A percentile compares a stretch with the other conserved stretches of the same genome.
Evolutionary conservation across 148 eudicot species (phyloP).

Genomic region (Rhododendron griersonianum): DNA sequence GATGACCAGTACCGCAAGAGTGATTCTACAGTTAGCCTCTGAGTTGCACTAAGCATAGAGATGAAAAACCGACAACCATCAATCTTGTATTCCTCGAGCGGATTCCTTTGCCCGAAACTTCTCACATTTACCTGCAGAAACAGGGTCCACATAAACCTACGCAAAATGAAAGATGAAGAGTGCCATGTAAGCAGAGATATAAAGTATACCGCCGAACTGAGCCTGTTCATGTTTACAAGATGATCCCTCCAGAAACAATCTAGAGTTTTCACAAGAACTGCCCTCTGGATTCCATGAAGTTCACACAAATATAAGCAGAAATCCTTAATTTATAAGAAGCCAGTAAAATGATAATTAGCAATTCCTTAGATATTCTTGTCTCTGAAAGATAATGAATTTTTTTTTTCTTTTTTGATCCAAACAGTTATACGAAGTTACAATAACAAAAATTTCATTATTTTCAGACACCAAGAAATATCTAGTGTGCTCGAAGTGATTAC

Average conservation of each 20-base stretch:
- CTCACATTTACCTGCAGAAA: conserved; percentile 83
- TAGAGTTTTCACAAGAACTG: conserved; percentile 74
- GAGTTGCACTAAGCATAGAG: conserved; percentile 91
- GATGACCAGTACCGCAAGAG: conserved; percentile 84
- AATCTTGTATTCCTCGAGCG: conserved; percentile 95
- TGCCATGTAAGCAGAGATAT: background rate
- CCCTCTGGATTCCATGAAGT: conserved; percentile 53
- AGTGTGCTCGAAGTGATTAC: background rate
- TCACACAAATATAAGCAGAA: conserved; percentile 1
- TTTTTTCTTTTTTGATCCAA: background rate
- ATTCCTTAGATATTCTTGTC: background rate
- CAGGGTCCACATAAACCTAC: conserved; percentile 16
- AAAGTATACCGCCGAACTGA: conserved; percentile 73
- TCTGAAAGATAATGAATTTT: background rate
- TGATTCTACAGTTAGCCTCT: conserved; percentile 87
- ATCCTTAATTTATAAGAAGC: background rate
- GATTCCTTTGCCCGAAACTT: conserved; percentile 96
- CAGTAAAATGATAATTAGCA: background rate
- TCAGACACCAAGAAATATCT: background rate
- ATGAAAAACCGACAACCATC: conserved; percentile 98
- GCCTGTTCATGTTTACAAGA: conserved; percentile 95
- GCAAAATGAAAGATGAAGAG: background rate
- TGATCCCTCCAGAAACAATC: conserved; percentile 99
- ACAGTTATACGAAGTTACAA: background rate
- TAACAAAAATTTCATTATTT: background rate